A percentile compares a stretch with the other conserved stretches of the same genome.
phyloP scores from a whole-genome alignment of 345 rosid genomes.

The Cardamine chenopodiifolia region DNA sequence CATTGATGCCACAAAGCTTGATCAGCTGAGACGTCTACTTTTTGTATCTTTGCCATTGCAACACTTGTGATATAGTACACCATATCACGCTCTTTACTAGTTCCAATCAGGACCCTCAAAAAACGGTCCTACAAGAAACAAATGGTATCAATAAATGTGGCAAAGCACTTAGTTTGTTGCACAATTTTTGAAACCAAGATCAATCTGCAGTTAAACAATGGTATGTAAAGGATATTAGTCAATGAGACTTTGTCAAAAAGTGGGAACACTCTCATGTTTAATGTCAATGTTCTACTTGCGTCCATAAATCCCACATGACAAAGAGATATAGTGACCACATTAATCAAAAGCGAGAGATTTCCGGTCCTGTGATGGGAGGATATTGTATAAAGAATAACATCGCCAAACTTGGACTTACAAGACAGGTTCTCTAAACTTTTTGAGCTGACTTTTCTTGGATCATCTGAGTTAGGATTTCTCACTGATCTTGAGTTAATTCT shows the following conservation, averaged over 20 bases:
- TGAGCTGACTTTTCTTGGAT: background rate
- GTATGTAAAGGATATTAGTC: background rate
- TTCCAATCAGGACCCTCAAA: background rate
- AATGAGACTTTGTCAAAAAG: background rate
- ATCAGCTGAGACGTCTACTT: too few relatives aligned
- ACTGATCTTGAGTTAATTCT: background rate
- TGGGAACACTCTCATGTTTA: background rate
- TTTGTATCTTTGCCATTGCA: too few relatives aligned
- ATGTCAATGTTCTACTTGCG: fast-evolving
- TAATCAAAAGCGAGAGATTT: fast-evolving
- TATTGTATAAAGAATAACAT: background rate
- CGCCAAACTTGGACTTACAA: background rate
- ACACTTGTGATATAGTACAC: background rate
- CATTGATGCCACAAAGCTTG: too few relatives aligned
- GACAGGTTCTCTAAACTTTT: background rate
- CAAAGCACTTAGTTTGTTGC: background rate
- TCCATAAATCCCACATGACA: background rate
- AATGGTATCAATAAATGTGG: background rate
- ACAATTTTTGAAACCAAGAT: background rate
- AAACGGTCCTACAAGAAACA: background rate
- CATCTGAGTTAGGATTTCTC: background rate
- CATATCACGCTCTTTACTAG: background rate
- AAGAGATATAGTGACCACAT: fast-evolving
- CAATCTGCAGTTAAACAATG: background rate
- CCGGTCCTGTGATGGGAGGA: background rate